phyloP scores from a whole-genome alignment of 768 basidiomycete species.

The Lentinula edodes region DNA sequence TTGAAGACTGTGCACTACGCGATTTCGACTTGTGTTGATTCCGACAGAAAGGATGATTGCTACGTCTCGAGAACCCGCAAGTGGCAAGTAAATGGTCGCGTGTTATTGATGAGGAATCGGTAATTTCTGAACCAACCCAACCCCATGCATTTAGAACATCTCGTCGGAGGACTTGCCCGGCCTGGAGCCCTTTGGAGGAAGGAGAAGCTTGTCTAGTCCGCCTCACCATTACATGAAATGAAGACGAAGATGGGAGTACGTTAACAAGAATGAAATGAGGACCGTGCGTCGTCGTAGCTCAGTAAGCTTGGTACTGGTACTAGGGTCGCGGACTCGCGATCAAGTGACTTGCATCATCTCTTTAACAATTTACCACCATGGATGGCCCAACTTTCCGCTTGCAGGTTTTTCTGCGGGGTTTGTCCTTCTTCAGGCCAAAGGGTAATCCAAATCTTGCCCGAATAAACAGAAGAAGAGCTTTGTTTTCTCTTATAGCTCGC shows the following conservation, averaged over 20 bases:
- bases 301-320: too few relatives aligned
- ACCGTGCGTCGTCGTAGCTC: constrained; percentile 12
- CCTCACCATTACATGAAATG: constrained; percentile 42
- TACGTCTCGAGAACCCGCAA: constrained; percentile 59
- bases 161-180: constrained; percentile 62
- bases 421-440: constrained; percentile 6
- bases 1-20: constrained; percentile 13
- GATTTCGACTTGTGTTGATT: constrained; percentile 43
- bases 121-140: constrained; percentile 73
- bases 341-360: not conserved
- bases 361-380: constrained; percentile 2
- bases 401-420: not conserved
- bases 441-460: constrained; percentile 12
- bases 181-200: constrained; percentile 43
- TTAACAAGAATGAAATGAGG: constrained; percentile 8
- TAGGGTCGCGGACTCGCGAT: constrained; percentile 1
- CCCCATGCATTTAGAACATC: constrained; percentile 59
- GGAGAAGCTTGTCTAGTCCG: constrained; percentile 51
- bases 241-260: constrained; percentile 11
- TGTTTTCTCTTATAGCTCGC: constrained; percentile 8
- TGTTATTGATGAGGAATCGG: constrained; percentile 52
- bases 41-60: constrained; percentile 45
- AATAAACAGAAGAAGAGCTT: constrained; percentile 7
- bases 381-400: constrained; percentile 9
- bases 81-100: constrained; percentile 59